phyloP scores from a whole-genome alignment of 2,329 filamentous ascomycete genomes.

The Trichoderma cornu-damae region DNA sequence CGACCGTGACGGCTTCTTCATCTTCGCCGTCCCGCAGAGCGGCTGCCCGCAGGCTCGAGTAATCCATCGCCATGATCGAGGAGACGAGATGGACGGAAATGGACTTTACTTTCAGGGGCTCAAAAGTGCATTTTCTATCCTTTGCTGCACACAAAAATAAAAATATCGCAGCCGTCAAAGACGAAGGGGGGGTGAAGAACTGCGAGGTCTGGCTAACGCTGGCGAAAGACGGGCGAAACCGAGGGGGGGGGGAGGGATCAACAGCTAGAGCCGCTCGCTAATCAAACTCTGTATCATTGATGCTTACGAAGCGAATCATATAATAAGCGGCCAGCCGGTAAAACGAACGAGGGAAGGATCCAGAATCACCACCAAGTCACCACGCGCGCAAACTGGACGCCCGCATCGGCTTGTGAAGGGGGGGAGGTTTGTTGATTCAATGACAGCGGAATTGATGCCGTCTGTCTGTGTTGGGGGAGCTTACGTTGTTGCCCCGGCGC shows the following conservation, averaged over 20 bases:
- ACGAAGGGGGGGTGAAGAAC: not conserved
- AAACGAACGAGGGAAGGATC: not conserved
- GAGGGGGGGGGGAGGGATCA: not conserved
- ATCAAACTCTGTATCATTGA: not conserved
- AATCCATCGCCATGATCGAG: constrained; percentile 54
- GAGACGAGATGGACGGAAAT: not conserved
- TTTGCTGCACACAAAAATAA: not conserved
- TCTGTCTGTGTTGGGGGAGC: not conserved
- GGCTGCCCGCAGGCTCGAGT: constrained; percentile 73
- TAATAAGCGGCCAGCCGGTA: no score
- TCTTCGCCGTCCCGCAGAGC: constrained; percentile 82
- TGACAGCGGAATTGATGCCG: not conserved
- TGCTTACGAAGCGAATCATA: not conserved
- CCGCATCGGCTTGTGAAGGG: not conserved
- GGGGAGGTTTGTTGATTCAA: not conserved
- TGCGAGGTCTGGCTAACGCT: not conserved
- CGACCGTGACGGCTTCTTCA: constrained; percentile 96
- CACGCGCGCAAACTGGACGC: not conserved
- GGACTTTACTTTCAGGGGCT: not conserved
- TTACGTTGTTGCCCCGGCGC: constrained; percentile 7
- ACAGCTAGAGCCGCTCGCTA: not conserved
- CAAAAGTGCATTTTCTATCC: constrained; percentile 5
- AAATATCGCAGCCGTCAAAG: not conserved
- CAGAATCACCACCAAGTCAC: not conserved
- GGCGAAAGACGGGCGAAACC: not conserved